Base-by-base conservation (phyloP, 345 rosid species). In the Citrus trifoliata region DNA sequence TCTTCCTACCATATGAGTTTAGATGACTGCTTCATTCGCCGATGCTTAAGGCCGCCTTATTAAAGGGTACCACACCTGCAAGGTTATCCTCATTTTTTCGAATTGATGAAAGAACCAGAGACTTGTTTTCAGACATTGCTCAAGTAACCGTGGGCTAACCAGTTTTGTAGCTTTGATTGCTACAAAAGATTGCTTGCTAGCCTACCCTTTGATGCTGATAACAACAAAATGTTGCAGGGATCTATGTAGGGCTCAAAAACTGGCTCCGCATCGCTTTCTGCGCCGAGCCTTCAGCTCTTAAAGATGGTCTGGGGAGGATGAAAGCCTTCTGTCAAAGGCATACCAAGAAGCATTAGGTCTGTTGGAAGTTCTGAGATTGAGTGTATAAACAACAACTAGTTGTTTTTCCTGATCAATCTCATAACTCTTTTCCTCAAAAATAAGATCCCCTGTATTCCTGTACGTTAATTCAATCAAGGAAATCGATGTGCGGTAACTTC, bases 211-310 rank as follows among this genome's bases (percentile, higher is more conserved):
- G 22, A 14, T 28, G 40, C 67, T 64, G 40, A 30, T 64, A 16
- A 64, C 9, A 64, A 16, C 33, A 64, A 64, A 30, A 88, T 14
- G 94, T 55, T 80, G 83, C 83, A 86, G 89, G 91, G 5, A 60
- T 62, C 4, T 63, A 76, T 25, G 78, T 87, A 24, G 90, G 89
- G 51, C 53, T 87, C 82, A 80, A 83, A 80, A 82, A 85, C 60
- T 88, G 91, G 91, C 82, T 87, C 53, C 88, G 86, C 21, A 51
- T 90, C 38, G 80, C 87, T 25, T 87, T 87, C 67, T 86, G 86
- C 0, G 28, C 83, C 2, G 90, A 88, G 67, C 84, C 76, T 7
- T 32, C 73, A 22, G 59, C 70, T 10, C 89, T 86, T 10, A 78
- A 48, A 37, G 87, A 85, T 22, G 91, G 86, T 48, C 48, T 88